Percentiles rank a stretch among this genome's conserved stretches.
phyloP scores from a whole-genome alignment of 2,329 filamentous ascomycete genomes.

The Neonectria punicea region DNA sequence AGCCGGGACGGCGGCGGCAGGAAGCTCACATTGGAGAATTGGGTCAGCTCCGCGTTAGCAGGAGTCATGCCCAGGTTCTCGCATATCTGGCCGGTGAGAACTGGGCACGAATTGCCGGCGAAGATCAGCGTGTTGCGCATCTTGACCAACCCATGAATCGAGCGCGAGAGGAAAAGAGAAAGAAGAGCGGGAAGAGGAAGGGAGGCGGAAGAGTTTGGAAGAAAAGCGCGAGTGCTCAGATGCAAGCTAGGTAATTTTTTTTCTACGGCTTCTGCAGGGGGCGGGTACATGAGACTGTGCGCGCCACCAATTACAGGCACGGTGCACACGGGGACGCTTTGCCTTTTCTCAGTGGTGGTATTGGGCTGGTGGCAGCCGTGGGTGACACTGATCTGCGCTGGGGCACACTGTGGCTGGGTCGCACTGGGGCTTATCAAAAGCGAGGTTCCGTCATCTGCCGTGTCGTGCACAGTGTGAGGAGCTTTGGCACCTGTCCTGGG shows the following conservation, averaged over 20 bases:
- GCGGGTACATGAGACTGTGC: slow-evolving; percentile 28
- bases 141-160: slow-evolving; percentile 45
- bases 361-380: not conserved
- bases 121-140: slow-evolving; percentile 77
- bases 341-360: slow-evolving; percentile 19
- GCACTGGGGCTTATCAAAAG: slow-evolving; percentile 20
- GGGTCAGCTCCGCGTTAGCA: slow-evolving; percentile 72
- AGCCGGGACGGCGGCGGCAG: slow-evolving; percentile 32
- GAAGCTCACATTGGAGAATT: slow-evolving; percentile 75
- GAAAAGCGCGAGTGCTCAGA: slow-evolving; percentile 33
- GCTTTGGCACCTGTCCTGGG: slow-evolving; percentile 18
- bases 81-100: slow-evolving; percentile 73
- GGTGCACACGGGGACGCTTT: slow-evolving; percentile 8
- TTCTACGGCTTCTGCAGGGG: slow-evolving; percentile 23
- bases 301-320: not conserved
- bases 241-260: slow-evolving; percentile 41
- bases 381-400: not conserved
- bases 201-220: slow-evolving; percentile 30
- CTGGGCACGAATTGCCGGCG: slow-evolving; percentile 73
- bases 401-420: slow-evolving; percentile 4
- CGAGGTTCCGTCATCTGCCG: slow-evolving; percentile 7
- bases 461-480: slow-evolving; percentile 21
- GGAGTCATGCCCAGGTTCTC: slow-evolving; percentile 74
- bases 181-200: slow-evolving; percentile 36
- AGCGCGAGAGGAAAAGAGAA: slow-evolving; percentile 33